Percentiles rank a stretch among this genome's conserved stretches.
These are phyloP conservation scores for Penicillium arizonense DNA, from an alignment of 495 filamentous ascomycete species.

Conservation along the genomic window DNA sequence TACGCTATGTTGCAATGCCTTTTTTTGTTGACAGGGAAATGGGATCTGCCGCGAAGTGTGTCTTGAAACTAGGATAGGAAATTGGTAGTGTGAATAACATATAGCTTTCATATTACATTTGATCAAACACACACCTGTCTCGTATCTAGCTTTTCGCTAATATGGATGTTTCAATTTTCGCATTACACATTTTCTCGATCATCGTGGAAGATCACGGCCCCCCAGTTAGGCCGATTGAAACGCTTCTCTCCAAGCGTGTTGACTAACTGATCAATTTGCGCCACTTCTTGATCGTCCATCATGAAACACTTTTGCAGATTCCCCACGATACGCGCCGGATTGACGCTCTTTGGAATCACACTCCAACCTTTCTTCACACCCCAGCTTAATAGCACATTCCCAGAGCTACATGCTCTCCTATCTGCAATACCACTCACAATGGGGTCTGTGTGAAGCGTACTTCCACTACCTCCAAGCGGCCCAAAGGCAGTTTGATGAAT, in stretches of 20 bases:
- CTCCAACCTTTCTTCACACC: constrained; percentile 55
- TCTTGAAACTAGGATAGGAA: too few species aligned
- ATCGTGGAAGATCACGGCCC: constrained; percentile 27
- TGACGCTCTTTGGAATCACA: constrained; percentile 62
- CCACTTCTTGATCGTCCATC: constrained; percentile 46
- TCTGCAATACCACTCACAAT: constrained; percentile 50
- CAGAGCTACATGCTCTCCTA: constrained; percentile 53
- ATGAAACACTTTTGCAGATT: constrained; percentile 56
- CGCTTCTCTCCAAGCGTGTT: constrained; percentile 18
- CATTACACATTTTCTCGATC: constrained; percentile 17
- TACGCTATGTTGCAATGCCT: too few species aligned
- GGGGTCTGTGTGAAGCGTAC: constrained; percentile 54
- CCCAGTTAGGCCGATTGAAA: constrained; percentile 31
- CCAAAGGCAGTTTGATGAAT: constrained; percentile 65
- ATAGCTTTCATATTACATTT: too few species aligned
- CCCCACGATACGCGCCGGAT: constrained; percentile 41
- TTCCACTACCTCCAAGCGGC: constrained; percentile 52
- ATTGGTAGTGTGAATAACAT: too few species aligned
- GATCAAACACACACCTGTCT: too few species aligned
- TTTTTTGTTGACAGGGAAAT: too few species aligned
- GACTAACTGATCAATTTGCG: constrained; percentile 46
- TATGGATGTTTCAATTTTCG: not conserved
- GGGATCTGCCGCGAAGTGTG: too few species aligned
- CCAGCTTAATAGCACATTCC: constrained; percentile 59
- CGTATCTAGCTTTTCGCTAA: too few species aligned